phyloP scores from a whole-genome alignment of 495 filamentous ascomycete genomes.

The Talaromyces stipitatus region DNA sequence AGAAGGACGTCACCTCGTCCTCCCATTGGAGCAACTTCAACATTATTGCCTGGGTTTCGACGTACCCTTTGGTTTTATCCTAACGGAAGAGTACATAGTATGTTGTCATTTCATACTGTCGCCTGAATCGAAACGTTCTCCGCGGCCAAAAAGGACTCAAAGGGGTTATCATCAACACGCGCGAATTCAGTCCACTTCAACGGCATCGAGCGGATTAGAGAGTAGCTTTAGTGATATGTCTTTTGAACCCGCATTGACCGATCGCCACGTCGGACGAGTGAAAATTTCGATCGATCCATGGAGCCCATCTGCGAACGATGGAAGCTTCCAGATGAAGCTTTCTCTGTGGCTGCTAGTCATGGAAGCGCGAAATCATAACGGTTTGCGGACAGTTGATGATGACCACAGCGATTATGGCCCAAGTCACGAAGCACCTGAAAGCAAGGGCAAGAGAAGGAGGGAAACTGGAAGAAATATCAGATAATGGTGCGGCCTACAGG shows the following conservation, averaged over 20 bases:
- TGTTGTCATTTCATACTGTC: neutral
- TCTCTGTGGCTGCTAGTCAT: neutral
- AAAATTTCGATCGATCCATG: neutral
- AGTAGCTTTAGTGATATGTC: neutral
- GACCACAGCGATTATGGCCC: no score
- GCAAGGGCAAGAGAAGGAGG: no score
- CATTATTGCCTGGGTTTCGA: neutral
- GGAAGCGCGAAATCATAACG: neutral
- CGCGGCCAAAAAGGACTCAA: neutral
- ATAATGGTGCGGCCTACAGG: no score
- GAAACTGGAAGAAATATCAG: no score
- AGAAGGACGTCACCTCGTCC: neutral
- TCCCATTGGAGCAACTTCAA: neutral
- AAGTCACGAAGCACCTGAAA: no score
- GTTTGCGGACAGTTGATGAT: no score
- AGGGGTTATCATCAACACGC: neutral
- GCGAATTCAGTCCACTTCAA: neutral
- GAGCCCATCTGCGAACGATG: no score
- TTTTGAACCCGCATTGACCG: neutral
- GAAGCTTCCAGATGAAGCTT: neutral
- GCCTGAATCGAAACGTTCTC: neutral
- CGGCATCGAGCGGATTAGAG: neutral
- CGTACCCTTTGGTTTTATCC: neutral
- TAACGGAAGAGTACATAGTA: neutral
- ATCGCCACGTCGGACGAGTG: neutral